A percentile compares a stretch with the other conserved stretches of the same genome.
phyloP scores from a whole-genome alignment of 768 basidiomycete genomes.

The Sutorius australiensis region DNA sequence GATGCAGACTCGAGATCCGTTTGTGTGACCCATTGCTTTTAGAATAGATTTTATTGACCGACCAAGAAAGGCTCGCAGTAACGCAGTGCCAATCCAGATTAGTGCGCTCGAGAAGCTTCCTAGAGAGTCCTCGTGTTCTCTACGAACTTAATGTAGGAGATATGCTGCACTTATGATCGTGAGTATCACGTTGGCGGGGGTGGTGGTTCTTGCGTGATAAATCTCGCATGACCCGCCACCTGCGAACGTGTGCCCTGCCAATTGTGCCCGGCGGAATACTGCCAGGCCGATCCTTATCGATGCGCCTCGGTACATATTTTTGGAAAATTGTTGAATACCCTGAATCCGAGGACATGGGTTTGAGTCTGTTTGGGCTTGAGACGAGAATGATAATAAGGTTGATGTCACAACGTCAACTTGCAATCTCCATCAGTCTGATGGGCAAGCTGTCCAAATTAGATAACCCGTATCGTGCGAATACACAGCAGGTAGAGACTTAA shows the following conservation, averaged over 20 bases:
- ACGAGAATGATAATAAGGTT: conserved; percentile 20
- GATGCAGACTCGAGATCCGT: conserved; percentile 21
- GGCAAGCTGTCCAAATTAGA: conserved; percentile 1
- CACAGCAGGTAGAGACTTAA: conserved; percentile 9
- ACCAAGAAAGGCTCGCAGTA: conserved; percentile 20
- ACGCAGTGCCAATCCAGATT: conserved; percentile 21
- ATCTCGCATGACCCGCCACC: conserved; percentile 15
- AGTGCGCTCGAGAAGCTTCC: conserved; percentile 26
- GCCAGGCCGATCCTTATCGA: conserved; percentile 28
- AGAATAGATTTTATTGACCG: conserved; percentile 9
- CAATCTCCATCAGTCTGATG: conserved; percentile 12
- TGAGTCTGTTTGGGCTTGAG: not conserved
- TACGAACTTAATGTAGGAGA: conserved; percentile 8
- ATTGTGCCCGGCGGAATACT: conserved; percentile 9
- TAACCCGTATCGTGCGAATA: not conserved
- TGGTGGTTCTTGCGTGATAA: conserved; percentile 17
- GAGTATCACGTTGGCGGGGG: conserved; percentile 6
- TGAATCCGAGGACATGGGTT: conserved; percentile 21
- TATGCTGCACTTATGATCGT: conserved; percentile 20
- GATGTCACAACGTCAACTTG: conserved; percentile 6
- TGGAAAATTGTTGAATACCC: not conserved
- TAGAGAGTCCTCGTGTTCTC: conserved; percentile 5
- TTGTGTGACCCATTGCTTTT: conserved; percentile 9
- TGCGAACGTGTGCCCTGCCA: conserved; percentile 7
- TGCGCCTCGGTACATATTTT: conserved; percentile 24